phyloP scores from a whole-genome alignment of 2,329 filamentous ascomycete genomes.

The Fusarium cicatricum region DNA sequence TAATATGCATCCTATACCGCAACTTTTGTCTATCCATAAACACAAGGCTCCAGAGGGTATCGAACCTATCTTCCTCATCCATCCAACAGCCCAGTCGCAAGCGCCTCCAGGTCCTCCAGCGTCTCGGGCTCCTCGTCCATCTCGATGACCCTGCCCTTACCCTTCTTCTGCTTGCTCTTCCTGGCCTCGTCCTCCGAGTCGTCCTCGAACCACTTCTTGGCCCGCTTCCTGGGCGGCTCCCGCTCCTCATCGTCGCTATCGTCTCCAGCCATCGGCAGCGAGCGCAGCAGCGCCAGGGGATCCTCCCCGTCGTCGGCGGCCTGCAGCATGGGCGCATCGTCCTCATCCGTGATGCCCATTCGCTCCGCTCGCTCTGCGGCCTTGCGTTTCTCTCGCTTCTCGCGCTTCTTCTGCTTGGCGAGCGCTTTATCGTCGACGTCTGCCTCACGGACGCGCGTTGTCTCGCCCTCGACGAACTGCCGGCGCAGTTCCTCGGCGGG shows the following conservation, averaged over 20 bases:
- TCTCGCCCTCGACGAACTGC: constrained; percentile 81
- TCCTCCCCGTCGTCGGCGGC: constrained; percentile 42
- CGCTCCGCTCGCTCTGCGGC: constrained; percentile 63
- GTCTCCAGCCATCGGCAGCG: constrained; percentile 60
- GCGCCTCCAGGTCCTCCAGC: constrained; percentile 77
- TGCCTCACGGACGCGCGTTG: constrained; percentile 73
- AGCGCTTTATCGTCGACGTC: constrained; percentile 85
- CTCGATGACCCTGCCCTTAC: constrained; percentile 65
- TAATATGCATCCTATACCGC: constrained; percentile 8
- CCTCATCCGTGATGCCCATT: constrained; percentile 40
- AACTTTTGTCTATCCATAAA: constrained; percentile 35
- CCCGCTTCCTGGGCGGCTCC: constrained; percentile 61
- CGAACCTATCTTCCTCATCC: constrained; percentile 48
- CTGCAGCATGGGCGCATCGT: constrained; percentile 46
- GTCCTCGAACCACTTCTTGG: constrained; percentile 83
- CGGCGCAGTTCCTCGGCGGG: constrained; percentile 78
- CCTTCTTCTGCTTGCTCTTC: constrained; percentile 52
- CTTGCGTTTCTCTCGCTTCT: constrained; percentile 79
- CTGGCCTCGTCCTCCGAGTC: constrained; percentile 64
- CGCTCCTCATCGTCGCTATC: constrained; percentile 48
- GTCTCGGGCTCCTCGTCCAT: constrained; percentile 77
- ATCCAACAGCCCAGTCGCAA: constrained; percentile 77
- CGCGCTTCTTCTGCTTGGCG: constrained; percentile 78
- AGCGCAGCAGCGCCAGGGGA: constrained; percentile 64
- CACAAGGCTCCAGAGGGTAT: constrained; percentile 40